Base-by-base conservation (phyloP, 2,329 filamentous ascomycete genomes). In the Ophiostoma australiae region DNA sequence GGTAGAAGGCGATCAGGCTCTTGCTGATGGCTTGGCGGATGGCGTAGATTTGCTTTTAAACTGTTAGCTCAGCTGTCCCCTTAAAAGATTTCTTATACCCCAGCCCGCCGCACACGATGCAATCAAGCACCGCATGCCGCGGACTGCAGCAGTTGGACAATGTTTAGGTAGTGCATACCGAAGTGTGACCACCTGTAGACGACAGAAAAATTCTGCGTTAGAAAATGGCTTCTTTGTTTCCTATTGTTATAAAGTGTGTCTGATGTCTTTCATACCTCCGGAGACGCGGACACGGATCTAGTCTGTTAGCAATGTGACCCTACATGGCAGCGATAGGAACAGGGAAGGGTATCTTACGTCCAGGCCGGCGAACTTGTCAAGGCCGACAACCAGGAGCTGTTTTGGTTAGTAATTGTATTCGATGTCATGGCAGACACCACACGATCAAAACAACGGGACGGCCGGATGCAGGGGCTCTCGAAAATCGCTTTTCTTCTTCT, bases 21-120 rank as follows among this genome's bases (percentile, higher is more conserved):
- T 98, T 99, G 87, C 94, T 90, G 82, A 99, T 98, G 80, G 95
- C 94, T 87, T 99, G 95, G 80, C 95, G 93, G 88, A 98, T 93
- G 82, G 95, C 95, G 86, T 98, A 79, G 73, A 79, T 78, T 73
- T 74, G 72, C 74, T 74, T 33, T 39, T 27, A 23, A 11, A 31
- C 37, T 2, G 67, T 73, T 72, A 73, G 70, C 23, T 68, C 52
- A 35, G 31, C 61, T 67, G 66, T 67, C 66, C 66, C 66, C 66
- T 67, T 67, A 67, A 67, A 67, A 67, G 52, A 63, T 41, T 63
- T 69, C 48, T 55, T 61, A 52, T 69, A 55, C 68, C 33, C 33
- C 52, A 39, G 33, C 35, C 35, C 63, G n/a, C 17, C 0, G 20
- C 63, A 66, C n/a, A 39, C 63, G n/a, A 39, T 39, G 61, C 61